Percentiles rank a stretch among this genome's conserved stretches.
Conservation (phyloP, 352 stramenopile species). For the Globisporangium spinosum region DNA sequence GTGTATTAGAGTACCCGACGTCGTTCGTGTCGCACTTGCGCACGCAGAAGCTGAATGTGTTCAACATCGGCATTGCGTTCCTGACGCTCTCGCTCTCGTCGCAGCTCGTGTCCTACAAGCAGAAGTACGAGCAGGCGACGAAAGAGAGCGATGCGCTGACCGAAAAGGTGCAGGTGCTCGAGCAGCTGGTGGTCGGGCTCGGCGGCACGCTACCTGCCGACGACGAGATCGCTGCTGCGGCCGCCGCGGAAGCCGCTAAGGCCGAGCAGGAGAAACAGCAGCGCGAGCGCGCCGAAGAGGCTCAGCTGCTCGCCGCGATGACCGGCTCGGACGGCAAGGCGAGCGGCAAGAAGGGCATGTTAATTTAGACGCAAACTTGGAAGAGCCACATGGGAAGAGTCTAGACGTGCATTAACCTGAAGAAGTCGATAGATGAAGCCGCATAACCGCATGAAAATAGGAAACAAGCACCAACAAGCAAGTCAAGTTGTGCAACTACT, state of each 20-base stretch:
- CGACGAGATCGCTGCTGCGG: conserved; percentile 33
- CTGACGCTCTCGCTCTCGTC: conserved; percentile 83
- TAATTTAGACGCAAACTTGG: conserved; percentile 48
- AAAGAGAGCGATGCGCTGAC: conserved; percentile 39
- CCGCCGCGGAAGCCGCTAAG: conserved; percentile 22
- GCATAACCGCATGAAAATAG: neutral
- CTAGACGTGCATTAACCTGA: neutral
- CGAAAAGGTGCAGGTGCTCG: conserved; percentile 48
- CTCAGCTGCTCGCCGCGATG: conserved; percentile 30
- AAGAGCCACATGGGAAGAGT: neutral
- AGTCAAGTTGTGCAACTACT: neutral
- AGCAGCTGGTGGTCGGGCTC: conserved; percentile 61
- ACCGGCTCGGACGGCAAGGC: conserved; percentile 22
- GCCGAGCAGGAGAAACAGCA: conserved; percentile 39
- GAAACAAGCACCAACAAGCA: neutral
- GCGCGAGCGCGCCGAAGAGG: conserved; percentile 45
- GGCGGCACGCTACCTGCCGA: conserved; percentile 56
- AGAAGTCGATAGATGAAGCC: neutral
- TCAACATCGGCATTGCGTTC: conserved; percentile 83
- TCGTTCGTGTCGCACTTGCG: conserved; percentile 77
- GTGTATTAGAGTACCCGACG: conserved; percentile 60
- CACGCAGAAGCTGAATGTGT: conserved; percentile 82
- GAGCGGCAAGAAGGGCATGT: conserved; percentile 46
- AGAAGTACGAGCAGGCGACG: conserved; percentile 43
- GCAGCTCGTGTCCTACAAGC: conserved; percentile 74